Evolutionary conservation across 306 rosid genomes (phyloP).

Genomic region (Prunus persica): DNA sequence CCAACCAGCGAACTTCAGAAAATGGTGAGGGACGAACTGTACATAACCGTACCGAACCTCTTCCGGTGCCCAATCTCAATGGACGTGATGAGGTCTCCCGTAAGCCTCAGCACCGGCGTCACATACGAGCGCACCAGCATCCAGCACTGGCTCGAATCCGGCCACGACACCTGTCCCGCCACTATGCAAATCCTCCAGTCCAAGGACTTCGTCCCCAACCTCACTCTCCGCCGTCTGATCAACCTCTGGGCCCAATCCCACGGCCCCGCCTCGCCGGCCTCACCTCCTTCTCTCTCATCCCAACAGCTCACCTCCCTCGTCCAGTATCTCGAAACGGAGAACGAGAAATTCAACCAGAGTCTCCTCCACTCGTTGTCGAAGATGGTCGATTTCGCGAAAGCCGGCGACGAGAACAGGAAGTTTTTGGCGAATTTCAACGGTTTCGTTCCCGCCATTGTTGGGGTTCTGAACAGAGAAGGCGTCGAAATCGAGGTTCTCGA

Average conservation of each 20-base stretch:
- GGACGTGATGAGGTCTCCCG: conserved; percentile 65
- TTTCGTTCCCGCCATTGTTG: conserved; percentile 30
- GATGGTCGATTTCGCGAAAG: conserved; percentile 25
- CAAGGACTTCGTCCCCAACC: conserved; percentile 58
- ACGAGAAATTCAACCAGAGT: conserved; percentile 6
- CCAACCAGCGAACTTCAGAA: background rate
- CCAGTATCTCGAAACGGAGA: background rate
- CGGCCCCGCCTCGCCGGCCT: conserved; percentile 22
- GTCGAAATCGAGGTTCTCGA: conserved; percentile 23
- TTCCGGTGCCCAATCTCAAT: conserved; percentile 60
- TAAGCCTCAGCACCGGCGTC: conserved; percentile 65
- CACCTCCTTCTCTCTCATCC: conserved; percentile 18
- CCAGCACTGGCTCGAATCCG: conserved; percentile 57
- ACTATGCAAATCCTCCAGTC: conserved; percentile 58
- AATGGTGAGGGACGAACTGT: conserved; percentile 45
- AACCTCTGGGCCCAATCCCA: conserved; percentile 48
- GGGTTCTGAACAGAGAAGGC: conserved; percentile 20
- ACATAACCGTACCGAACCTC: conserved; percentile 43
- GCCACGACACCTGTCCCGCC: conserved; percentile 64
- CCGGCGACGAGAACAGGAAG: conserved; percentile 28
- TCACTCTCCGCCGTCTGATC: conserved; percentile 54
- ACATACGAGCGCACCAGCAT: conserved; percentile 66
- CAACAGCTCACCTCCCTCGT: conserved; percentile 28
- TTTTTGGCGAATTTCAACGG: conserved; percentile 28
- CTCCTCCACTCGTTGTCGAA: conserved; percentile 15